A percentile compares a stretch with the other conserved stretches of the same genome.
Evolutionary conservation across 768 basidiomycete species (phyloP).

Genomic region (Boletus edulis): DNA sequence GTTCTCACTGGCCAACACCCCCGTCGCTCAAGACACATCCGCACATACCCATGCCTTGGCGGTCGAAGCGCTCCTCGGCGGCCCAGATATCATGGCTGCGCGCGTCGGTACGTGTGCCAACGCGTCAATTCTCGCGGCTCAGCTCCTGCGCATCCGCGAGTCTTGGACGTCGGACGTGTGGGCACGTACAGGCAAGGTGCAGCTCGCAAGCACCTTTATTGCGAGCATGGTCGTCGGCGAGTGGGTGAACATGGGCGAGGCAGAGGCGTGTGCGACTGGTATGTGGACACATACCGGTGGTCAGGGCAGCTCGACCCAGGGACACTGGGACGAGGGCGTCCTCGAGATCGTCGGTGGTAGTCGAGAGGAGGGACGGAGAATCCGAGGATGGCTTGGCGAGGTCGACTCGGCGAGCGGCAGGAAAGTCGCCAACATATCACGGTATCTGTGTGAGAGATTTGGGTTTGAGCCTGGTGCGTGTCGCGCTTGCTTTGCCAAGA

Average conservation of each 20-base stretch:
- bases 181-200: slow-evolving; percentile 72
- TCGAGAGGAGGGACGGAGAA: slow-evolving; percentile 66
- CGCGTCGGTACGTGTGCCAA: slow-evolving; percentile 74
- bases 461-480: slow-evolving; percentile 71
- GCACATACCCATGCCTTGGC: slow-evolving; percentile 75
- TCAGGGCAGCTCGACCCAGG: slow-evolving; percentile 33
- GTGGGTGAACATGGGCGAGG: slow-evolving; percentile 69
- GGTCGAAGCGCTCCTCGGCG: slow-evolving; percentile 73
- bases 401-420: slow-evolving; percentile 68
- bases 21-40: slow-evolving; percentile 76
- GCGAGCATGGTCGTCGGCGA: slow-evolving; percentile 69
- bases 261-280: slow-evolving; percentile 76
- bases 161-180: slow-evolving; percentile 76
- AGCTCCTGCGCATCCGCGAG: slow-evolving; percentile 76
- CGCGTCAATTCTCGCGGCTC: slow-evolving; percentile 69
- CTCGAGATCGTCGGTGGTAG: slow-evolving; percentile 77
- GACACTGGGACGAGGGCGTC: slow-evolving; percentile 77
- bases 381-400: slow-evolving; percentile 81
- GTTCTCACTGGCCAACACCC: slow-evolving; percentile 72
- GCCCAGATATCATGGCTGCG: slow-evolving; percentile 72
- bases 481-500: neutral
- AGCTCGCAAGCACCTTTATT: slow-evolving; percentile 74
- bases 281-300: slow-evolving; percentile 60
- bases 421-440: slow-evolving; percentile 62
- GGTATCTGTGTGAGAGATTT: slow-evolving; percentile 77